A percentile compares a stretch with the other conserved stretches of the same genome.
Conservation (phyloP, 2,329 filamentous ascomycete species). For the Thelonectria blattea region DNA sequence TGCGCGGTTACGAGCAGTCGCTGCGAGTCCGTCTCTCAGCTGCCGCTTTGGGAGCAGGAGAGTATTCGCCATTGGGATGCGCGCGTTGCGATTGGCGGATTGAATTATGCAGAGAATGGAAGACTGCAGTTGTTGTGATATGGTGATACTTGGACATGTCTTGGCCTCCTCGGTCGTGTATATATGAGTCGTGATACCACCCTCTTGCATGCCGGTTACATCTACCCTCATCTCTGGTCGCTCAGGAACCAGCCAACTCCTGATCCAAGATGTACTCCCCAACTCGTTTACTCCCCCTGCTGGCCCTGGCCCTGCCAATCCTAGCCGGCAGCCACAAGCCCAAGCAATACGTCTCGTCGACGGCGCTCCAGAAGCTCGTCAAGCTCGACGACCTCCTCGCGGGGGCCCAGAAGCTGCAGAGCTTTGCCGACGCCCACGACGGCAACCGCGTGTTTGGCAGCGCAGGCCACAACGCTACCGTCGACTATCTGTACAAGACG, state of each 20-base stretch:
- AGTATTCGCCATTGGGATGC: slow-evolving; percentile 2
- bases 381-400: slow-evolving; percentile 49
- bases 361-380: slow-evolving; percentile 48
- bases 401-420: slow-evolving; percentile 52
- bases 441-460: slow-evolving; percentile 53
- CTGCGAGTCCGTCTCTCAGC: slow-evolving; percentile 31
- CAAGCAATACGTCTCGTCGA: slow-evolving; percentile 45
- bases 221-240: neutral
- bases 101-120: slow-evolving; percentile 19
- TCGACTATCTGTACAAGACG: slow-evolving; percentile 52
- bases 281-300: slow-evolving; percentile 27
- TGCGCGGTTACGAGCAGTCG: slow-evolving; percentile 31
- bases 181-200: slow-evolving; percentile 9
- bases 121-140: slow-evolving; percentile 2
- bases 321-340: slow-evolving; percentile 31
- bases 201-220: slow-evolving; percentile 5
- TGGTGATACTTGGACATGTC: neutral
- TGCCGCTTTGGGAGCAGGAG: slow-evolving; percentile 31
- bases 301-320: slow-evolving; percentile 36
- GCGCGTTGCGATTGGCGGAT: slow-evolving; percentile 20
- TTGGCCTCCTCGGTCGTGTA: neutral
- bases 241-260: slow-evolving; percentile 5
- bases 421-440: slow-evolving; percentile 50
- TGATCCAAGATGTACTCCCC: slow-evolving; percentile 34
- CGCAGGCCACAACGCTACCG: slow-evolving; percentile 53